Evolutionary conservation across 2,329 filamentous ascomycete genomes (phyloP).

Genomic region (Exophiala lecanii-corni): DNA sequence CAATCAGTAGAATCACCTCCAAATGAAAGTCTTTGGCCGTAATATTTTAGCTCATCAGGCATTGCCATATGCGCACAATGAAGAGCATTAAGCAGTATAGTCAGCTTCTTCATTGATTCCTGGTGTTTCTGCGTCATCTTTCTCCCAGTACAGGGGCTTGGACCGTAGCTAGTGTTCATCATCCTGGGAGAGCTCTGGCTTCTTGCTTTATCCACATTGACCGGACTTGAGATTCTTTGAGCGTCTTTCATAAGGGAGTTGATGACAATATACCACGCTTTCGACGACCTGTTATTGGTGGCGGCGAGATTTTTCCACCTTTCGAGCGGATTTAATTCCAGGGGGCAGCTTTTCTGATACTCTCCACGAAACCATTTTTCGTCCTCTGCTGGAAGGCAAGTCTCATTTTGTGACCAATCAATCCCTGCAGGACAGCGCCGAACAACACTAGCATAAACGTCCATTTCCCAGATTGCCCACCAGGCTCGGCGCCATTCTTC

Average conservation of each 20-base stretch:
- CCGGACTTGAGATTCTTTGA: slow-evolving; percentile 32
- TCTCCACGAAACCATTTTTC: slow-evolving; percentile 31
- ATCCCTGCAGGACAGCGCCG: slow-evolving; percentile 36
- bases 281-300: slow-evolving; percentile 32
- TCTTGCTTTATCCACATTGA: slow-evolving; percentile 21
- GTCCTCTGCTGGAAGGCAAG: slow-evolving; percentile 35
- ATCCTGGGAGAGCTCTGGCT: not conserved
- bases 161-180: not conserved
- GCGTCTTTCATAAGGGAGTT: slow-evolving; percentile 39
- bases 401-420: slow-evolving; percentile 35
- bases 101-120: slow-evolving; percentile 27
- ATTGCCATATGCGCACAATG: slow-evolving; percentile 28
- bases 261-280: slow-evolving; percentile 39
- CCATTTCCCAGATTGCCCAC: slow-evolving; percentile 43
- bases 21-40: slow-evolving; percentile 29
- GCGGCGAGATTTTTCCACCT: slow-evolving; percentile 33
- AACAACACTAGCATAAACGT: slow-evolving; percentile 40
- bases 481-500: slow-evolving; percentile 35
- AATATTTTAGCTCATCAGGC: slow-evolving; percentile 30
- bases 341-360: slow-evolving; percentile 26
- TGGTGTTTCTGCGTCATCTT: slow-evolving; percentile 9
- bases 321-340: slow-evolving; percentile 30
- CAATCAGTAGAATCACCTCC: slow-evolving; percentile 23
- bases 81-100: slow-evolving; percentile 20
- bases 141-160: not conserved